phyloP scores from a whole-genome alignment of 2,329 filamentous ascomycete genomes.

The Penicillium italicum region DNA sequence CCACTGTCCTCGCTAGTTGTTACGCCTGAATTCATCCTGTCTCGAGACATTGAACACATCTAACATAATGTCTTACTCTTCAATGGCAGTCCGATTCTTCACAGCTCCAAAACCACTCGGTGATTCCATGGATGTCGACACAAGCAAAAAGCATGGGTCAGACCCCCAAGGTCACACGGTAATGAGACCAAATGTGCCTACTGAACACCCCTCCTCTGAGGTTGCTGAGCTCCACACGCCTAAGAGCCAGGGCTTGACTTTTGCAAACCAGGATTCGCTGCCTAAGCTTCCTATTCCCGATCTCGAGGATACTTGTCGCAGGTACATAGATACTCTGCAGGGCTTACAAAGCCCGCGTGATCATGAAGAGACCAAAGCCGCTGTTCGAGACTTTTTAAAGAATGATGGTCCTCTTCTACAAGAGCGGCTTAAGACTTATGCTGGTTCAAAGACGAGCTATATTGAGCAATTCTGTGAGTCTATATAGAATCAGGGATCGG shows the following conservation, averaged over 20 bases:
- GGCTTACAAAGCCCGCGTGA: slow-evolving; percentile 79
- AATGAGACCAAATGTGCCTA: slow-evolving; percentile 24
- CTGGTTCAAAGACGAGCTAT: slow-evolving; percentile 85
- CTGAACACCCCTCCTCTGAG: slow-evolving; percentile 8
- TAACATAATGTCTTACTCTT: slow-evolving; percentile 58
- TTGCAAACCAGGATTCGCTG: slow-evolving; percentile 80
- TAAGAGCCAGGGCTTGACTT: slow-evolving; percentile 72
- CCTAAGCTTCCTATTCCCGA: slow-evolving; percentile 92
- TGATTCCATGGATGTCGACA: slow-evolving; percentile 56
- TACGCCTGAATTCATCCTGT: slow-evolving; percentile 50
- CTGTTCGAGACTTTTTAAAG: slow-evolving; percentile 77
- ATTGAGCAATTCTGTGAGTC: slow-evolving; percentile 96
- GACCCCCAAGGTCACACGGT: slow-evolving; percentile 17
- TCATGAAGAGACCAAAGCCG: slow-evolving; percentile 74
- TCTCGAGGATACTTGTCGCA: slow-evolving; percentile 70
- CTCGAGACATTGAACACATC: slow-evolving; percentile 26
- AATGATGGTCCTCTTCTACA: slow-evolving; percentile 80
- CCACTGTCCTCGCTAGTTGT: slow-evolving; percentile 71
- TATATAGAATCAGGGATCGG: not conserved
- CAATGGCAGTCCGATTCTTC: slow-evolving; percentile 67
- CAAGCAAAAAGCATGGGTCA: slow-evolving; percentile 2
- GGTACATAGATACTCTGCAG: slow-evolving; percentile 73
- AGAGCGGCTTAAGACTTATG: slow-evolving; percentile 85
- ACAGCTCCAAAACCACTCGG: slow-evolving; percentile 69
- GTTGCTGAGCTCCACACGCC: slow-evolving; percentile 10